These are phyloP conservation scores for Aegilops sharonensis DNA, from an alignment of 176 grass and related monocot species.

Conservation along the genomic window DNA sequence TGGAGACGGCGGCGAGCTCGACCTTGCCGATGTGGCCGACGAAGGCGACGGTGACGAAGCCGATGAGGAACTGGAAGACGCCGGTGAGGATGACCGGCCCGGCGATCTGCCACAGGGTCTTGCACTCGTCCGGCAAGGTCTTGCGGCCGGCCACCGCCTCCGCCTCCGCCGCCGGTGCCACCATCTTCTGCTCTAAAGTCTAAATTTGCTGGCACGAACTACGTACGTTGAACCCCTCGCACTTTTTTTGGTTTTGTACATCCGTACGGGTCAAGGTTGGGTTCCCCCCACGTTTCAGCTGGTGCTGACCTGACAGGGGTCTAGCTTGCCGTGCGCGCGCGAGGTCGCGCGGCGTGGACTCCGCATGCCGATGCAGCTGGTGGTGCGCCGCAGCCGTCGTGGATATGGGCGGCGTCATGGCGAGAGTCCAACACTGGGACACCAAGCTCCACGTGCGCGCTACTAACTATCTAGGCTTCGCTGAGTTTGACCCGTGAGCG, in stretches of 20 bases:
- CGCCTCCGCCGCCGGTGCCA: conserved; percentile 18
- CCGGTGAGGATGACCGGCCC: conserved; percentile 47
- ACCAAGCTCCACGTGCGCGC: too few relatives aligned
- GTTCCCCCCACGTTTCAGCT: conserved; percentile 33
- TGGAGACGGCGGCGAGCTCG: conserved; percentile 56
- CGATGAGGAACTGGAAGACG: conserved; percentile 61
- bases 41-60: conserved; percentile 59
- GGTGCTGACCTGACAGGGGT: neutral
- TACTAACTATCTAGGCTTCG: too few relatives aligned
- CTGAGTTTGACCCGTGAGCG: too few relatives aligned
- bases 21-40: conserved; percentile 50
- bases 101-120: conserved; percentile 57
- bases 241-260: neutral
- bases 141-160: conserved; percentile 8
- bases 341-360: conserved; percentile 6
- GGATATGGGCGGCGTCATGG: neutral
- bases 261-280: neutral
- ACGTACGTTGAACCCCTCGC: neutral
- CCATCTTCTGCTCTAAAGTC: neutral
- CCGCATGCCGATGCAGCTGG: neutral
- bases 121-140: conserved; percentile 43
- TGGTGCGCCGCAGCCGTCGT: neutral
- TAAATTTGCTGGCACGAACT: neutral
- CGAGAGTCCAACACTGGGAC: neutral
- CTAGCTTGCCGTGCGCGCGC: neutral